Conservation (phyloP, 192 early-diverging fungal species). For the Coemansia sp. region DNA sequence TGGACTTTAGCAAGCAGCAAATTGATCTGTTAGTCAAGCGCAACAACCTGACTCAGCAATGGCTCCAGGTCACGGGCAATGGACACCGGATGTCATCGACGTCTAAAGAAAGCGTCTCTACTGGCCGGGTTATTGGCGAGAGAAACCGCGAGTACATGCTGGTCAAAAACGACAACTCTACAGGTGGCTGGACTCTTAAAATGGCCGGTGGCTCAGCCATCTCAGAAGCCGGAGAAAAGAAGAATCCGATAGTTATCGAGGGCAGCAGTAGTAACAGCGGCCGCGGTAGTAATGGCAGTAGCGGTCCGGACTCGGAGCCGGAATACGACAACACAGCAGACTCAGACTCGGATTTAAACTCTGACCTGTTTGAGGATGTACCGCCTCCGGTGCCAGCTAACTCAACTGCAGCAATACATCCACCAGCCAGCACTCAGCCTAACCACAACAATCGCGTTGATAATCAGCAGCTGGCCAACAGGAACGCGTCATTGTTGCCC, state of each 20-base stretch:
- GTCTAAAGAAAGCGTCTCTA: slow-evolving; percentile 18
- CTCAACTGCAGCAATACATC: background rate
- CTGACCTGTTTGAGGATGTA: slow-evolving; percentile 62
- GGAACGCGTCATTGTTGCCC: background rate
- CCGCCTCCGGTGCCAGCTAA: background rate
- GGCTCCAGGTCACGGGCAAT: slow-evolving; percentile 56
- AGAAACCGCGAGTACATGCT: slow-evolving; percentile 79
- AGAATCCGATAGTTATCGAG: slow-evolving; percentile 4
- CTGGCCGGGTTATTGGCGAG: slow-evolving; percentile 77
- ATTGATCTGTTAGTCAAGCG: slow-evolving; percentile 81
- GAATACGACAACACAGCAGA: background rate
- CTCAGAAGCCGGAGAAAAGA: background rate
- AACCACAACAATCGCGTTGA: background rate
- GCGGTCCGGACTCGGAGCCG: background rate
- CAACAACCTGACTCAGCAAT: slow-evolving; percentile 82
- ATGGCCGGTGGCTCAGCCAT: slow-evolving; percentile 11
- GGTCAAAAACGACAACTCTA: slow-evolving; percentile 75
- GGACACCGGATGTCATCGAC: slow-evolving; percentile 20
- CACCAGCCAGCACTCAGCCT: background rate
- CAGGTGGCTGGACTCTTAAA: slow-evolving; percentile 67
- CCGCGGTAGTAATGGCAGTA: slow-evolving; percentile 28
- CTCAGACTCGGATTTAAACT: slow-evolving; percentile 41
- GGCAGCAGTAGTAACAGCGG: slow-evolving; percentile 11
- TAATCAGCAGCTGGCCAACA: background rate
- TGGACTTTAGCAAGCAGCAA: slow-evolving; percentile 90